Base-by-base conservation (phyloP, 2,329 filamentous ascomycete species). In the Botryotinia calthae region DNA sequence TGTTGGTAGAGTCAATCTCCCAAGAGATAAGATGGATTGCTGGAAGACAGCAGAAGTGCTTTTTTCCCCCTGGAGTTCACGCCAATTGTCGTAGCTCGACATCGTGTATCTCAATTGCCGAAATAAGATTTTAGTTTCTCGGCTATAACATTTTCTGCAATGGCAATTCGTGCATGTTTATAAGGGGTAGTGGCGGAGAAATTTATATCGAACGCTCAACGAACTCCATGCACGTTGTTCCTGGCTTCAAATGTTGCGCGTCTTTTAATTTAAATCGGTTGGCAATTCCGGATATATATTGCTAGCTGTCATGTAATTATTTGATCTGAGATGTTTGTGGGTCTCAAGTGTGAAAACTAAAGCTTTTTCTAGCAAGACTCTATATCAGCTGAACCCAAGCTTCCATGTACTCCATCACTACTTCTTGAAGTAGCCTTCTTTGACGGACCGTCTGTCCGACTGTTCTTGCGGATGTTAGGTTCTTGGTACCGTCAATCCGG, bases 401-500 rank as follows among this genome's bases (percentile, higher is more conserved):
- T 68, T 31, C 25, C 22, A 42, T 68, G 34, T 48, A 68, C 42
- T 14, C 28, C n/a, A 54, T 68, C 34, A 34, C 28, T 14, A 31
- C 1, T 40, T 42, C 22, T 28, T 20, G 31, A 31, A 22, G 28
- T 40, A 7, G 34, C 10, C n/a, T 34, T 42, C 22, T 40, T 70
- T 44, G 20, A 44, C 69, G 69, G 69, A 44, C 69, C 69, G 61
- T 5, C 12, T 64, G 44, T 51, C 69, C 69, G 69, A 22, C 44
- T 18, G 20, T n/a, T 65, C 40, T 28, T 44, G 51, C 31, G 48
- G 69, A 42, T 71, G n/a, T 56, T 56, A 65, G 61, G 61, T 58
- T 56, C 46, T 31, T 51, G 34, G 34, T 65, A 58, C 69, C 61
- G 69, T 65, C 20, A 65, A 42, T 63, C 69, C 69, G 58, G 37